phyloP scores from a whole-genome alignment of 495 filamentous ascomycete genomes.

The Aspergillus baeticus region DNA sequence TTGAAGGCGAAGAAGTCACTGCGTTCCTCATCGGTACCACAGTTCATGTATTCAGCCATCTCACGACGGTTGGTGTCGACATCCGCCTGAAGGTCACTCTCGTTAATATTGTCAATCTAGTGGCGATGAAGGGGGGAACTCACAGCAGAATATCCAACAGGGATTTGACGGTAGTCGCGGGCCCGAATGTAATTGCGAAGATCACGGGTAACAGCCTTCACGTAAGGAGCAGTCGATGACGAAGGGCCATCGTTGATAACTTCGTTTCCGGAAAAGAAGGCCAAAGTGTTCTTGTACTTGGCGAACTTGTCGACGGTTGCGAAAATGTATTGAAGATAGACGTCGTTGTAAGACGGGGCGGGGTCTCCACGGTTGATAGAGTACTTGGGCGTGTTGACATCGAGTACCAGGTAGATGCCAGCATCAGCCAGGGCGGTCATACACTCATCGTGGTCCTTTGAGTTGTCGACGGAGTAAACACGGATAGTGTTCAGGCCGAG shows the following conservation, averaged over 20 bases:
- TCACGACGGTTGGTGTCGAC: constrained; percentile 82
- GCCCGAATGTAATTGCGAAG: constrained; percentile 80
- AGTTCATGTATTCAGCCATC: constrained; percentile 93
- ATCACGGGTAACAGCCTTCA: constrained; percentile 92
- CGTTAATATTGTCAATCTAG: neutral
- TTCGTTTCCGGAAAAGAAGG: constrained; percentile 97
- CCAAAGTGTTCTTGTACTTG: constrained; percentile 84
- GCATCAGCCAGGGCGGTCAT: constrained; percentile 79
- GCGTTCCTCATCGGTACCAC: constrained; percentile 79
- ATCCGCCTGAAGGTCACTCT: constrained; percentile 45
- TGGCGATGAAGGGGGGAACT: constrained; percentile 4
- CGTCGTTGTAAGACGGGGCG: constrained; percentile 78
- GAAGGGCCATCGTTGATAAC: constrained; percentile 85
- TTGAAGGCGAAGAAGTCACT: constrained; percentile 98
- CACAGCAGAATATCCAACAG: constrained; percentile 87
- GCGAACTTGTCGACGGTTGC: constrained; percentile 87
- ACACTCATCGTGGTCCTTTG: constrained; percentile 75
- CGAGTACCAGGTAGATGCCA: constrained; percentile 89
- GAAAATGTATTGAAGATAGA: constrained; percentile 91
- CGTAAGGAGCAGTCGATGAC: constrained; percentile 73
- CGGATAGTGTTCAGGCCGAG: constrained; percentile 89
- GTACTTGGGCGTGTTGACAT: constrained; percentile 75
- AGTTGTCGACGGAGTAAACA: constrained; percentile 92
- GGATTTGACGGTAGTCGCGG: constrained; percentile 74
- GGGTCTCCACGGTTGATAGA: constrained; percentile 82